These are phyloP conservation scores for Colletotrichum somersetense DNA, from an alignment of 2,329 filamentous ascomycete species.

Conservation along the genomic window DNA sequence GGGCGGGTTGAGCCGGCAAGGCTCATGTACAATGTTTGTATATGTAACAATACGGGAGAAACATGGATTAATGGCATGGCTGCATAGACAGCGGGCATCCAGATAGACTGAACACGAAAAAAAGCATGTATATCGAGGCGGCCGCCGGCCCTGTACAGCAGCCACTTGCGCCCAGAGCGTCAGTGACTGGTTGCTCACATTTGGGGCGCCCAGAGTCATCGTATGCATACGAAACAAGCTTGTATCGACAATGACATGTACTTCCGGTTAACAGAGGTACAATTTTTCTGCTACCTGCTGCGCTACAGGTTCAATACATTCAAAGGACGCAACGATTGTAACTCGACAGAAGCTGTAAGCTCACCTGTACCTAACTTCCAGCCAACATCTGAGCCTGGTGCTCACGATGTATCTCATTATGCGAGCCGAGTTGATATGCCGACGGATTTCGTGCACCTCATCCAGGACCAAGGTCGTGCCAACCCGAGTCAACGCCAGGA, in stretches of 20 bases:
- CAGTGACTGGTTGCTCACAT: neutral
- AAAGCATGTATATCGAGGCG: constrained; percentile 19
- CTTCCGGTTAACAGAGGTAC: neutral
- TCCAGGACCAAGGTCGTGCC: no score
- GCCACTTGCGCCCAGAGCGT: neutral
- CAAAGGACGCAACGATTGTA: neutral
- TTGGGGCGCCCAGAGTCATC: neutral
- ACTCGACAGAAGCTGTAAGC: neutral
- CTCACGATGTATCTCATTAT: no score
- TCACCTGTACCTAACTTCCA: neutral
- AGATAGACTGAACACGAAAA: constrained; percentile 21
- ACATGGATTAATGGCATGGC: neutral
- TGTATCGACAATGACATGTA: neutral
- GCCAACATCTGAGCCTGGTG: no score
- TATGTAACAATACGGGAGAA: constrained; percentile 26
- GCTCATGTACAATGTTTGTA: constrained; percentile 36
- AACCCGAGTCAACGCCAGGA: no score
- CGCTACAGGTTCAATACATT: neutral
- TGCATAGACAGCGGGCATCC: constrained; percentile 13
- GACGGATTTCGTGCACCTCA: no score
- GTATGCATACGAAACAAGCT: neutral
- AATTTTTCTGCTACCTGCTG: no score
- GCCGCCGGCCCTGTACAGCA: constrained; percentile 21
- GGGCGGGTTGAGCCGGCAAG: neutral
- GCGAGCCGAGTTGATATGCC: no score